A percentile compares a stretch with the other conserved stretches of the same genome.
Evolutionary conservation across 495 filamentous ascomycete species (phyloP).

Genomic region (Pyrenula massariospora): DNA sequence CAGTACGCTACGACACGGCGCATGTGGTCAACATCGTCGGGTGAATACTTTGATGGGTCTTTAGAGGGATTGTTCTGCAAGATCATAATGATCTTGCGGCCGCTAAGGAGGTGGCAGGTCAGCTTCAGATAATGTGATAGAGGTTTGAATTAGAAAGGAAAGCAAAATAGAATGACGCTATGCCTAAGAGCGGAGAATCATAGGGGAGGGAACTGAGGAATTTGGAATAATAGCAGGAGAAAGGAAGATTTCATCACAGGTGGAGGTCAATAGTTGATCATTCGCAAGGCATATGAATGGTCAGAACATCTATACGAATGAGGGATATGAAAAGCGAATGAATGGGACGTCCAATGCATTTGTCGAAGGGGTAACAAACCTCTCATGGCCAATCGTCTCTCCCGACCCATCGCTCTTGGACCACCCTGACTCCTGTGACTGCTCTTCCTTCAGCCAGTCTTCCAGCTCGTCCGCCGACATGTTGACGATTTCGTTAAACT

Average conservation of each 20-base stretch:
- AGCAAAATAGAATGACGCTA: too few species aligned
- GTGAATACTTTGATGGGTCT: slow-evolving; percentile 37
- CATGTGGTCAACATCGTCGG: slow-evolving; percentile 52
- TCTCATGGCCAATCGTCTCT: slow-evolving; percentile 56
- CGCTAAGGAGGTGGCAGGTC: slow-evolving; percentile 18
- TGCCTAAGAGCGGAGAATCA: too few species aligned
- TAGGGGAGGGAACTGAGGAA: not conserved
- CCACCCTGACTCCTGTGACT: slow-evolving; percentile 47
- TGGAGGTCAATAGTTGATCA: too few species aligned
- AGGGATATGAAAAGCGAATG: not conserved
- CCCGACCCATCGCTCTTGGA: slow-evolving; percentile 39
- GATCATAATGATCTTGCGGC: slow-evolving; percentile 53
- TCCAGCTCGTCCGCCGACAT: slow-evolving; percentile 51
- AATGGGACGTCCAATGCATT: too few species aligned
- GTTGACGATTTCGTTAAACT: slow-evolving; percentile 60
- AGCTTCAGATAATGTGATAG: too few species aligned
- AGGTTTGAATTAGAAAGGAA: too few species aligned
- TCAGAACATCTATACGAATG: too few species aligned
- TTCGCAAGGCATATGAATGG: too few species aligned
- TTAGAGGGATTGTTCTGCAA: slow-evolving; percentile 49
- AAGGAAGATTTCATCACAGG: too few species aligned
- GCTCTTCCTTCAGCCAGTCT: slow-evolving; percentile 44
- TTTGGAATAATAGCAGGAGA: not conserved
- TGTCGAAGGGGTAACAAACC: slow-evolving; percentile 18
- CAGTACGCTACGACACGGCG: slow-evolving; percentile 49